Base-by-base conservation (phyloP, 1,284 basidiomycete genomes). In the Clitocybe nebularis region DNA sequence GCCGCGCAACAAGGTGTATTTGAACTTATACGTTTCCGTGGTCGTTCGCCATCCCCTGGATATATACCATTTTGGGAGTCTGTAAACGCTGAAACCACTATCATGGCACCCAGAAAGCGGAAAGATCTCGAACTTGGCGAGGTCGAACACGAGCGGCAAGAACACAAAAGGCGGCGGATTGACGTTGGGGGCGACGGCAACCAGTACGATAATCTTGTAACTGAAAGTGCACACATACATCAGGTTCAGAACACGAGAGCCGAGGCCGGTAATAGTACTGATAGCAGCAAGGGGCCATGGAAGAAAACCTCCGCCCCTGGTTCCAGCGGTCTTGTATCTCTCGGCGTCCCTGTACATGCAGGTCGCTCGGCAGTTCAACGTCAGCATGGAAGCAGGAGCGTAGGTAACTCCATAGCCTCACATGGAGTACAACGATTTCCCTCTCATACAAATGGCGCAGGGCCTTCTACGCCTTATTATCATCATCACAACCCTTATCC, bases 1-100 rank as follows among this genome's bases (percentile, higher is more conserved):
- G 82, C 79, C 2, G 72, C 71, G 9, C 63, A 75, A 49, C 60
- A 72, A 47, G 79, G 81, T 7, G 64, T 68, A 13, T 57, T 84
- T 37, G 79, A 83, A 47, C 71, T 80, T 35, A 53, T 84, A 20
- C 70, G 73, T 14, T 79, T 75, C 50, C 66, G 60, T 14, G 74
- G 75, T 26, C 51, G 56, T 20, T 50, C 62, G 1, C 58, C 63
- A 3, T 73, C 75, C 0, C 50, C 55, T 21, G 67, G 57, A 13
- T 68, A 73, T 39, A 35, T 47, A 11, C 56, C 62, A 2, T 60
- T 61, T 42, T 65, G 63, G 57, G 57, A 47, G 17, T 35, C 26
- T 13, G 19, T 25, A 19, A 7, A 41, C 17, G 19, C n/a, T 4
- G 16, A 19, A 5, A 8, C 33, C 8, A 32, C 14, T 25, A 7